These are phyloP conservation scores for Naganishia randhawae DNA, from an alignment of 768 basidiomycete species.

Conservation along the genomic window DNA sequence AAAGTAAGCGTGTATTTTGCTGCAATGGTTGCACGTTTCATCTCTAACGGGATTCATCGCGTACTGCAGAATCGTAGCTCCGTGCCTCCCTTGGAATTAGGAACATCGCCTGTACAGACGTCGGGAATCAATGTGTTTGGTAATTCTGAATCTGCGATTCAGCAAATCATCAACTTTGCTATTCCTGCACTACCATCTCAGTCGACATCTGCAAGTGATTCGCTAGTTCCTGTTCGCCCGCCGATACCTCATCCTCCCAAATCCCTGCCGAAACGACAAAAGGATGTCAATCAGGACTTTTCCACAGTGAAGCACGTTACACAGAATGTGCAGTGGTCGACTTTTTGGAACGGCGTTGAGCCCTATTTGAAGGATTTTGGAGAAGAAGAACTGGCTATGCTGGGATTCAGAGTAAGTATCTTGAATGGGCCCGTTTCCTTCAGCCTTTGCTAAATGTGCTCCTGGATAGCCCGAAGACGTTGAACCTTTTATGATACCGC, in stretches of 20 bases:
- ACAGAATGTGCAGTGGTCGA: slow-evolving; percentile 54
- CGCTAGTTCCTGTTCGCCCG: slow-evolving; percentile 43
- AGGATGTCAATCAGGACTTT: slow-evolving; percentile 82
- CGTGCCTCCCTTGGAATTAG: neutral
- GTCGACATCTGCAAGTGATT: slow-evolving; percentile 10
- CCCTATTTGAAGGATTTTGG: slow-evolving; percentile 82
- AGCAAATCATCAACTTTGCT: slow-evolving; percentile 41
- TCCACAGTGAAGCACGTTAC: slow-evolving; percentile 73
- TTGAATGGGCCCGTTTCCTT: neutral
- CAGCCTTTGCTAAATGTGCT: slow-evolving; percentile 20
- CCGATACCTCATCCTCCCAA: slow-evolving; percentile 46
- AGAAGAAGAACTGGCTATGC: slow-evolving; percentile 92
- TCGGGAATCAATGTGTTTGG: neutral
- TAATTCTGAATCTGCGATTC: slow-evolving; percentile 20
- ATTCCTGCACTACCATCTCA: slow-evolving; percentile 30
- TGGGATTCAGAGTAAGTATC: slow-evolving; percentile 68
- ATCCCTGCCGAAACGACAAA: slow-evolving; percentile 55
- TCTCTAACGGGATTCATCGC: neutral
- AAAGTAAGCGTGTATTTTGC: slow-evolving; percentile 1
- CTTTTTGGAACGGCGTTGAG: slow-evolving; percentile 84
- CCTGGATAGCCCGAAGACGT: slow-evolving; percentile 66
- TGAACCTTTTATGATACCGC: slow-evolving; percentile 79
- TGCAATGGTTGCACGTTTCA: neutral
- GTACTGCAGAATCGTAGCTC: neutral
- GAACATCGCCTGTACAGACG: neutral